Evolutionary conservation across 805 yeast genomes (phyloP).

Genomic region (Kluyveromyces wickerhamii): DNA sequence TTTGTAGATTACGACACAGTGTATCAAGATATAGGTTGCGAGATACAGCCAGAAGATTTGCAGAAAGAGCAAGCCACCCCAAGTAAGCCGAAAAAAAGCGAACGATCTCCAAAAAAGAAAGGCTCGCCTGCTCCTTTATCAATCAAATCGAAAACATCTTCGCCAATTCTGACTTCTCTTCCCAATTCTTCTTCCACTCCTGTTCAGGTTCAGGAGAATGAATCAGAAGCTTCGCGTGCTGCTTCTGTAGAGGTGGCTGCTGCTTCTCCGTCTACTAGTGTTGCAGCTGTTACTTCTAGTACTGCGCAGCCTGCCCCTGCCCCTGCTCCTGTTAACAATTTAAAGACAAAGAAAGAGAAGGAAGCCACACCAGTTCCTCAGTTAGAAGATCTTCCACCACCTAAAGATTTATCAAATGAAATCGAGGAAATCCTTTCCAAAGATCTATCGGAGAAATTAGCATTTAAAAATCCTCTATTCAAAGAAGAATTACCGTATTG

Average conservation of each 20-base stretch:
- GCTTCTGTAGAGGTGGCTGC: background rate
- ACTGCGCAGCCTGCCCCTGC: conserved; percentile 8
- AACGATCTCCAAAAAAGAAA: conserved; percentile 34
- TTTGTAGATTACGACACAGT: conserved; percentile 90
- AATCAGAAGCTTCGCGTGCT: background rate
- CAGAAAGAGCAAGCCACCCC: conserved; percentile 26
- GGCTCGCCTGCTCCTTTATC: conserved; percentile 21
- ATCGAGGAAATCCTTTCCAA: conserved; percentile 21
- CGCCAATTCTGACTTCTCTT: background rate
- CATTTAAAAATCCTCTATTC: conserved; percentile 24
- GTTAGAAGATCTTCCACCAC: conserved; percentile 15
- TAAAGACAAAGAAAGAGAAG: conserved; percentile 7
- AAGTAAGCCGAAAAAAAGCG: conserved; percentile 16
- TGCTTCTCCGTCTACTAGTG: conserved; percentile 23
- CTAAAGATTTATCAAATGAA: conserved; percentile 23
- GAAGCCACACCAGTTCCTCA: conserved; percentile 5
- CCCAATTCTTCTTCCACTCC: background rate
- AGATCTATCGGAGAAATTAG: conserved; percentile 19
- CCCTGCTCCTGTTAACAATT: background rate
- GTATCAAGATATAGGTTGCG: conserved; percentile 71
- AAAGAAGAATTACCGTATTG: conserved; percentile 25
- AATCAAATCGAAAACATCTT: conserved; percentile 1
- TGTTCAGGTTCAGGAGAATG: background rate
- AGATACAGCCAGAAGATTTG: conserved; percentile 39
- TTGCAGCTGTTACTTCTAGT: conserved; percentile 15